Evolutionary conservation across 2,329 filamentous ascomycete genomes (phyloP), one percentile per base, ranked within the genome.

Genomic region (Paecilomyces variotii): DNA sequence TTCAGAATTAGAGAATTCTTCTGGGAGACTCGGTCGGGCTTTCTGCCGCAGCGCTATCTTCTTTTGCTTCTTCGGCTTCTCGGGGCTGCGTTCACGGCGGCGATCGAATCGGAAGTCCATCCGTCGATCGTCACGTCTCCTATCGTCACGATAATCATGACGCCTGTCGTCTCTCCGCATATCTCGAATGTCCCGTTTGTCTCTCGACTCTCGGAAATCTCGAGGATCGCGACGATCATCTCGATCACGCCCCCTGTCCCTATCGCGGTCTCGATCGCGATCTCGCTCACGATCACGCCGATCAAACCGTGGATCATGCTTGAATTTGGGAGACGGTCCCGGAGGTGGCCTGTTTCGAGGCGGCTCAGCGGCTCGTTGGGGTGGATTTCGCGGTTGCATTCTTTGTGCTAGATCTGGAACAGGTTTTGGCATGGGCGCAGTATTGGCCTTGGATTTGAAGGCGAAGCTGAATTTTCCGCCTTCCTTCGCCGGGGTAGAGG

Each of bases 381-480:
- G 70, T 9, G 74, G 67, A 65, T 72, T 79, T 65, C 70, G 68
- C 50, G 68, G 63, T 56, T 73, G 78, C 79, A 76, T 78, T 64
- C 72, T 77, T 65, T 72, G 75, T 12, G 77, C 75, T 56, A 83
- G 65, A 60, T 81, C 81, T 49, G 77, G 69, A 50, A 82, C 80
- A 28, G 78, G 74, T 61, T 81, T 81, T 53, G 77, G 76, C 59
- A 80, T 78, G 61, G 82, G 78, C 27, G 78, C 76, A 24, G 86
- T 80, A 2, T 82, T 79, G 25, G 86, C 84, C 69, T 88, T 93
- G 58, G 87, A 83, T 71, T 97, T 97, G 74, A 97, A 91, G 1
- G 91, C 91, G 72, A 97, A 97, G 71, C 91, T 95, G 68, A 97
- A 95, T 74, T 93, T 94, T 52, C 85, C 85, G 2, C 78, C 77